These are phyloP conservation scores for Sporobolomyces pararoseus DNA, from an alignment of 768 basidiomycete genomes.

Conservation along the genomic window DNA sequence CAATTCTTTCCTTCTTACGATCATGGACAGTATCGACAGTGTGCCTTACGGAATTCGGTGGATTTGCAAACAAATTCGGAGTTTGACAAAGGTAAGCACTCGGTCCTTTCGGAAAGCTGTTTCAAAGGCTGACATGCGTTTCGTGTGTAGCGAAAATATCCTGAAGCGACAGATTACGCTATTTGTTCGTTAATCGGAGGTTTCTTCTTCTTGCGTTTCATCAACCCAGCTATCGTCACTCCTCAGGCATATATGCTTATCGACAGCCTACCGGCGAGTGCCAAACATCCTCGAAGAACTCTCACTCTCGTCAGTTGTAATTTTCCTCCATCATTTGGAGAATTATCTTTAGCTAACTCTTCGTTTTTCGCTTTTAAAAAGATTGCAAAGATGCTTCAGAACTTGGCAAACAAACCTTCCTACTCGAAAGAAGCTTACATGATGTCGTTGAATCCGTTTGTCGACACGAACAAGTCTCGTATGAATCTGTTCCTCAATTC, in stretches of 20 bases:
- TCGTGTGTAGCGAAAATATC: constrained; percentile 99
- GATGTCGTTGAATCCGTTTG: constrained; percentile 97
- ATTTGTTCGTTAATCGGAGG: constrained; percentile 98
- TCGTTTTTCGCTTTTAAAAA: constrained; percentile 49
- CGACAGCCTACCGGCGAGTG: constrained; percentile 74
- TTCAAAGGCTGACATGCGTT: too few relatives aligned
- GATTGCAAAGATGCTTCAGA: constrained; percentile 99
- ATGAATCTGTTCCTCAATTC: constrained; percentile 97
- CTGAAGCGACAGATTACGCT: constrained; percentile 95
- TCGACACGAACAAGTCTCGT: constrained; percentile 95
- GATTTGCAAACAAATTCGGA: constrained; percentile 99
- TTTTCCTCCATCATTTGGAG: background rate
- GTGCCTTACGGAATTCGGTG: constrained; percentile 99
- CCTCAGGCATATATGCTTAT: constrained; percentile 99
- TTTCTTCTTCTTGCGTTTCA: constrained; percentile 99
- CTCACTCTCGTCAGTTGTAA: constrained; percentile 66
- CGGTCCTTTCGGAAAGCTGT: background rate
- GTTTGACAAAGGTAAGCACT: constrained; percentile 81
- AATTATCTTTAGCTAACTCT: too few relatives aligned
- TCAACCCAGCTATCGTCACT: constrained; percentile 98
- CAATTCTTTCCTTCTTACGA: constrained; percentile 92
- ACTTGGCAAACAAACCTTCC: constrained; percentile 96
- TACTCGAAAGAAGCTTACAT: constrained; percentile 98
- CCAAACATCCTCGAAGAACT: constrained; percentile 94
- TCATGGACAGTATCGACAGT: constrained; percentile 96